Evolutionary conservation across 1,284 basidiomycete species (phyloP), one percentile per base, ranked within the genome.

Genomic region (Fomitopsis schrenkii): DNA sequence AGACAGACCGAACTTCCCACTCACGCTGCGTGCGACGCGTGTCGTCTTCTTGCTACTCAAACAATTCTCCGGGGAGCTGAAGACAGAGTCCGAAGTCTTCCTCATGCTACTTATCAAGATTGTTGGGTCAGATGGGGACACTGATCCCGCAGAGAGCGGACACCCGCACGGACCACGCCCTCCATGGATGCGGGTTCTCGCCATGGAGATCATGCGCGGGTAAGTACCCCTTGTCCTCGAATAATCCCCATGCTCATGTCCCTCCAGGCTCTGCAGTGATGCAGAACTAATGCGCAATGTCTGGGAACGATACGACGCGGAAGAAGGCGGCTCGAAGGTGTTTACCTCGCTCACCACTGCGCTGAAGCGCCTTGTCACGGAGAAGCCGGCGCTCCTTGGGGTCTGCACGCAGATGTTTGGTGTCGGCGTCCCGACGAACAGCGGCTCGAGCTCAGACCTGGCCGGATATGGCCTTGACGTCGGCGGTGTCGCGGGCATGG

Each of bases 1-100:
- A 14, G 92, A 97, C 57, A 84, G 89, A 52, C 90, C 94, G 0
- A 74, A 86, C 2, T 99, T 98, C 74, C 93, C 95, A 0, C 82
- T 96, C 56, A 93, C 92, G 0, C 83, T 99, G 7, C 91, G 97
- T 50, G 91, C 94, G 62, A 95, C 93, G 38, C 91, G 97, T 7
- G 90, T 98, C 19, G 90, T 98, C 48, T 98, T 96, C 77, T 82
- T 98, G 30, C 83, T 98, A 9, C 82, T 98, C 59, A 96, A 97
- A 64, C 93, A 96, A 59, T 98, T 98, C 75, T 91, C 89, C 3
- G 79, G 81, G 33, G 91, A 97, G 67, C 80, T 97, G 40, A 80
- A 83, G 62, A 85, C 87, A 0, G 93, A 97, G 74, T 82, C 91
- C 0, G 93, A 96, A 71, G 89, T 92, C 0, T 96, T 97, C 75